Evolutionary conservation across 148 eudicot genomes (phyloP).

Genomic region (Salicornia ramosissima): DNA sequence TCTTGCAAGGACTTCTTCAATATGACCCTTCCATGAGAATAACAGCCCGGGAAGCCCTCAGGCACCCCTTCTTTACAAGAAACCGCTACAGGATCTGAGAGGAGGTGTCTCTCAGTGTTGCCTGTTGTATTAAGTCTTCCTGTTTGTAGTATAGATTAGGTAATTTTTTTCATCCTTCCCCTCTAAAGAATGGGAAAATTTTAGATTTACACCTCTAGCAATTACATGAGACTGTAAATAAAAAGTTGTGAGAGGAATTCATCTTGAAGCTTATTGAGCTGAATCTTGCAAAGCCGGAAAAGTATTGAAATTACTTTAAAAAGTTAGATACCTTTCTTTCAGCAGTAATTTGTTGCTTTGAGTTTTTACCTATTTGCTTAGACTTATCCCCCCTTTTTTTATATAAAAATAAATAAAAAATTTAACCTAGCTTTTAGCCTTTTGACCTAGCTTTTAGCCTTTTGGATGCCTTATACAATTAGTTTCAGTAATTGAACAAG

Average conservation of each 20-base stretch:
- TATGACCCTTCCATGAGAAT: constrained; percentile 49
- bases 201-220: constrained; percentile 20
- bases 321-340: constrained; percentile 25
- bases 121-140: constrained; percentile 19
- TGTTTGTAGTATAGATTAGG: constrained; percentile 25
- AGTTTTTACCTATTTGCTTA: background rate
- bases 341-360: constrained; percentile 2
- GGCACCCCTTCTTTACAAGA: constrained; percentile 57
- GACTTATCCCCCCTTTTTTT: background rate
- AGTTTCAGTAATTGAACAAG: background rate
- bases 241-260: constrained; percentile 26
- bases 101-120: constrained; percentile 23
- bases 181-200: constrained; percentile 22
- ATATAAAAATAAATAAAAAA: too few relatives aligned
- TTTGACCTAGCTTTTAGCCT: background rate
- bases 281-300: constrained; percentile 25
- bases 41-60: constrained; percentile 50
- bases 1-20: constrained; percentile 55
- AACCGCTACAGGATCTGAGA: constrained; percentile 36
- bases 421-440: too few relatives aligned
- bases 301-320: constrained; percentile 20
- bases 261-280: constrained; percentile 22
- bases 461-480: background rate
- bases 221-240: constrained; percentile 22
- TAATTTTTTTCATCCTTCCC: constrained; percentile 3